Percentiles rank a stretch among this genome's conserved stretches.
phyloP scores from a whole-genome alignment of 148 eudicot genomes.

The Agrostemma githago region DNA sequence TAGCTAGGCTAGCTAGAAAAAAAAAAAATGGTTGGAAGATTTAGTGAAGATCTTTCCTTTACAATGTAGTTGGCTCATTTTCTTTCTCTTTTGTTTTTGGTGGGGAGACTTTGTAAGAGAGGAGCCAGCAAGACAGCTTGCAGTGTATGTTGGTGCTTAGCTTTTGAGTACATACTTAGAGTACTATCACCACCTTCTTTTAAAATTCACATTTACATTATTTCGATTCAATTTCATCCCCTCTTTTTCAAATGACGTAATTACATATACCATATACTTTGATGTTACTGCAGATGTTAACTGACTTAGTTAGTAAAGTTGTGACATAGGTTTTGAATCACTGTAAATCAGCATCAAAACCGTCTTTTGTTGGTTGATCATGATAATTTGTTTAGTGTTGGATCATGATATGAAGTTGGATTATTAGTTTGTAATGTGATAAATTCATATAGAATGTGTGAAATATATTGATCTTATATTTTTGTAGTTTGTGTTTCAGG shows the following conservation, averaged over 20 bases:
- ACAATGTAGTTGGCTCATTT: neutral
- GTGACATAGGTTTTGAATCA: too few species aligned
- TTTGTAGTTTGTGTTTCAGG: too few species aligned
- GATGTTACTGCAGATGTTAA: too few species aligned
- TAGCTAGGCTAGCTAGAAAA: neutral
- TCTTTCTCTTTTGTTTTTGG: neutral
- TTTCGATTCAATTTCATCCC: neutral
- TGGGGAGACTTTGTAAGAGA: slow-evolving; percentile 8
- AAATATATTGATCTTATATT: too few species aligned
- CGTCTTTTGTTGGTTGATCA: too few species aligned
- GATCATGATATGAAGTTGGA: too few species aligned
- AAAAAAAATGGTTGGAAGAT: neutral
- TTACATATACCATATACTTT: too few species aligned
- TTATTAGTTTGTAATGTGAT: too few species aligned
- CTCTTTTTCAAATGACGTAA: neutral
- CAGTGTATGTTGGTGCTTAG: neutral
- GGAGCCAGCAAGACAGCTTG: neutral
- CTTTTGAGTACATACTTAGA: neutral
- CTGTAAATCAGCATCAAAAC: too few species aligned
- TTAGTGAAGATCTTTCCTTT: slow-evolving; percentile 1
- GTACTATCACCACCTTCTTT: slow-evolving; percentile 5
- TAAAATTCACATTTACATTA: neutral
- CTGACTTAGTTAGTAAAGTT: too few species aligned
- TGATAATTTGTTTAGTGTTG: too few species aligned
- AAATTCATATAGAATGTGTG: too few species aligned